Evolutionary conservation across 2,329 filamentous ascomycete species (phyloP).

Genomic region (Rhynchosporium graminicola): DNA sequence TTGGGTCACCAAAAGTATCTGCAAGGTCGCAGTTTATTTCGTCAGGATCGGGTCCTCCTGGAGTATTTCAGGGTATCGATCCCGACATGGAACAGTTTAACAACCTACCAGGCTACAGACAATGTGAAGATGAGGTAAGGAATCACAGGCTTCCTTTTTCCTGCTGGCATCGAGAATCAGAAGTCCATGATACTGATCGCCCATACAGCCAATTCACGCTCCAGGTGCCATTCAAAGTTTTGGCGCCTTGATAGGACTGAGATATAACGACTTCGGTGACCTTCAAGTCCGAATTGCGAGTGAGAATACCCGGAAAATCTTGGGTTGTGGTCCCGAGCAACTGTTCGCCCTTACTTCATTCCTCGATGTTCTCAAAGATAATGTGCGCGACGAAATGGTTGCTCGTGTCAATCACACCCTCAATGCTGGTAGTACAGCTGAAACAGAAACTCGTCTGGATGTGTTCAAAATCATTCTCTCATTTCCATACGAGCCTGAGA

Average conservation of each 20-base stretch:
- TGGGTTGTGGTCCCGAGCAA: conserved; percentile 33
- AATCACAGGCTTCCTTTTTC: neutral
- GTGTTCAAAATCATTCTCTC: conserved; percentile 27
- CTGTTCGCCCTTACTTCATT: conserved; percentile 32
- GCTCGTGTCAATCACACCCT: conserved; percentile 30
- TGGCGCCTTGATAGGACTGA: conserved; percentile 31
- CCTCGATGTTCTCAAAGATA: conserved; percentile 28
- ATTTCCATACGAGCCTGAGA: conserved; percentile 22
- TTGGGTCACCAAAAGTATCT: conserved; percentile 10
- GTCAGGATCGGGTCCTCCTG: conserved; percentile 7
- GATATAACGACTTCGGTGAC: conserved; percentile 21
- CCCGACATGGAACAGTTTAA: neutral
- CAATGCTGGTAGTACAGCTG: conserved; percentile 4
- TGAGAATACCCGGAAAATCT: conserved; percentile 30
- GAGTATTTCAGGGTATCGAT: conserved; percentile 3
- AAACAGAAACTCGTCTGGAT: conserved; percentile 29
- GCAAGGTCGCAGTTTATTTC: conserved; percentile 23
- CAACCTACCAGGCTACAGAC: neutral
- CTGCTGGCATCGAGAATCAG: too few relatives aligned
- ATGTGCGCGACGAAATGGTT: conserved; percentile 28
- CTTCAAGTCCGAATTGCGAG: conserved; percentile 34
- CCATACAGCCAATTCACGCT: conserved; percentile 34
- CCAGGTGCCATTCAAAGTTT: conserved; percentile 33
- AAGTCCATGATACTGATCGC: neutral
- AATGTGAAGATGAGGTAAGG: conserved; percentile 16